These are phyloP conservation scores for Blastobotrys proliferans DNA, from an alignment of 1,139 yeast species.

Conservation along the genomic window DNA sequence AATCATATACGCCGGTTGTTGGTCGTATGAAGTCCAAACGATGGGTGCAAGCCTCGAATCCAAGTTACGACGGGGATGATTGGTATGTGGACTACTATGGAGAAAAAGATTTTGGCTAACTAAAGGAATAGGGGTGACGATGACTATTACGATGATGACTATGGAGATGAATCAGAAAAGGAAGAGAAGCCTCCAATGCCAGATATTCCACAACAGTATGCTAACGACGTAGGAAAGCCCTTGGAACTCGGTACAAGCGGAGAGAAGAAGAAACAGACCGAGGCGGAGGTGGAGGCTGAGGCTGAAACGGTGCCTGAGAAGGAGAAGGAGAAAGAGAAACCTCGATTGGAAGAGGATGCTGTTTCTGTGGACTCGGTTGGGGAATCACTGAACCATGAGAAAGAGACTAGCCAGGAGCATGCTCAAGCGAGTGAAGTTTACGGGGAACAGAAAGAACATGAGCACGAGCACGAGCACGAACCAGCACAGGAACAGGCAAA, in stretches of 20 bases:
- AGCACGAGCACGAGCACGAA: conserved; percentile 3
- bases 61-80: conserved; percentile 36
- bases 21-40: conserved; percentile 38
- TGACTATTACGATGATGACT: conserved; percentile 24
- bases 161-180: conserved; percentile 24
- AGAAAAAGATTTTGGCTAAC: conserved; percentile 1
- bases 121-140: conserved; percentile 23
- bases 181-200: conserved; percentile 29
- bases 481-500: neutral
- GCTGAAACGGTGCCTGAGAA: neutral
- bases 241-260: conserved; percentile 24
- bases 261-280: too few relatives aligned
- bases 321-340: neutral
- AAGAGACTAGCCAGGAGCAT: too few relatives aligned
- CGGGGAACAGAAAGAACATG: too few relatives aligned
- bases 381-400: too few relatives aligned
- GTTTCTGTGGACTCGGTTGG: too few relatives aligned
- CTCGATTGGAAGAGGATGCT: neutral
- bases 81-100: conserved; percentile 25
- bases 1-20: conserved; percentile 30
- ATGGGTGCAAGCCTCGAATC: conserved; percentile 36
- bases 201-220: conserved; percentile 19
- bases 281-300: conserved; percentile 8
- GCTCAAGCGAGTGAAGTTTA: too few relatives aligned
- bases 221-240: conserved; percentile 16